Percentiles rank a stretch among this genome's conserved stretches.
Evolutionary conservation across 306 rosid genomes (phyloP).

Genomic region (Cucurbita maxima): DNA sequence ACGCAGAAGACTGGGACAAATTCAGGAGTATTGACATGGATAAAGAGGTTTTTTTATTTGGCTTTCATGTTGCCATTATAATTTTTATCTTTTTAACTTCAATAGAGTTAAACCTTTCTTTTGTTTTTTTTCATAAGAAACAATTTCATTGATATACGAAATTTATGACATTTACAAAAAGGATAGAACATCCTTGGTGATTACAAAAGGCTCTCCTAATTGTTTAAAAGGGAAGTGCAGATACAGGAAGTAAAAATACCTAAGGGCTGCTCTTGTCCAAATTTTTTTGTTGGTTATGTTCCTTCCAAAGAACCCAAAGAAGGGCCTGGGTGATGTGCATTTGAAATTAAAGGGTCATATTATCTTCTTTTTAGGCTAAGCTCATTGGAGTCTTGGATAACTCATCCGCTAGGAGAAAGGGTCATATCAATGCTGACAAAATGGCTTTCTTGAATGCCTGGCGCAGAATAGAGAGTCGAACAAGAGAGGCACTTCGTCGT

Average conservation of each 20-base stretch:
- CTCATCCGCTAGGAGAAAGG: conserved; percentile 35
- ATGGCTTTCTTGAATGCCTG: conserved; percentile 39
- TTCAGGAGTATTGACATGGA: conserved; percentile 98
- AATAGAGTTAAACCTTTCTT: not conserved
- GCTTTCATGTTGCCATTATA: not conserved
- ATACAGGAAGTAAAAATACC: no score
- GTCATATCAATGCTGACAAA: conserved; percentile 44
- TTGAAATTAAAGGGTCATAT: not conserved
- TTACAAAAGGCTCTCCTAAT: no score
- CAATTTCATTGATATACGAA: no score
- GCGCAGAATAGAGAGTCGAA: conserved; percentile 54
- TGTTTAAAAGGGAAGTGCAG: no score
- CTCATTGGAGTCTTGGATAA: conserved; percentile 37
- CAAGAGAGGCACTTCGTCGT: conserved; percentile 89
- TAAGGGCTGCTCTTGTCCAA: no score
- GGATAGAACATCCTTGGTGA: no score
- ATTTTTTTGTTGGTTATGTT: no score
- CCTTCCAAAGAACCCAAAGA: no score
- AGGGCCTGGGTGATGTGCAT: no score
- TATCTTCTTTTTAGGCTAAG: conserved; percentile 36
- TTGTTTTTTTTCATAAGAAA: no score
- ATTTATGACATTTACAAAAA: no score
- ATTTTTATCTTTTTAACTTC: not conserved
- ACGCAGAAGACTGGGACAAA: conserved; percentile 72
- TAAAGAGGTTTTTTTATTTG: conserved; percentile 49